Percentiles rank a stretch among this genome's conserved stretches.
These are phyloP conservation scores for Apiotrichum akiyoshidainum DNA, from an alignment of 1,284 basidiomycete genomes.

Conservation along the genomic window DNA sequence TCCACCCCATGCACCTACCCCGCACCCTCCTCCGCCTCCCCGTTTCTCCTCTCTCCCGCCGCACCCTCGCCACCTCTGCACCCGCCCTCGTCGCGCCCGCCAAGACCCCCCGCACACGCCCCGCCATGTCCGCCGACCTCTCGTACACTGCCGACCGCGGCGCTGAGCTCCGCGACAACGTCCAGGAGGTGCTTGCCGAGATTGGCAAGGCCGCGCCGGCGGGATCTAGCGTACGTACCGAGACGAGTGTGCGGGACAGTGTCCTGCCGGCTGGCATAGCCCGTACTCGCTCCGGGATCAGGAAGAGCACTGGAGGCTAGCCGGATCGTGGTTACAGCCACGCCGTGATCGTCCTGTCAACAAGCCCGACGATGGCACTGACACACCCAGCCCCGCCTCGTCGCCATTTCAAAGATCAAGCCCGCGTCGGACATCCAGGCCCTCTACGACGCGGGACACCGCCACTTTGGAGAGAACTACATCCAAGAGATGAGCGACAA, in stretches of 20 bases:
- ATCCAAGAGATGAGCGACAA: constrained; percentile 94
- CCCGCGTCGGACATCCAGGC: constrained; percentile 80
- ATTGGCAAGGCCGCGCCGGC: constrained; percentile 24
- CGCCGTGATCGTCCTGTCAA: too few species aligned
- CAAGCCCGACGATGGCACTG: not conserved
- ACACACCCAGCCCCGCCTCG: constrained; percentile 57
- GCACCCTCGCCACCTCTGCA: not conserved
- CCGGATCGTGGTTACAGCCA: too few species aligned
- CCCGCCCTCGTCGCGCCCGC: not conserved
- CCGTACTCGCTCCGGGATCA: too few species aligned
- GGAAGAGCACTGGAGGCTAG: too few species aligned
- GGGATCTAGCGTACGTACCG: constrained; percentile 6
- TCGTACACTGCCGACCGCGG: constrained; percentile 44
- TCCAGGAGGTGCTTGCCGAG: constrained; percentile 46
- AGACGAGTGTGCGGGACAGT: not conserved
- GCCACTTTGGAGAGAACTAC: constrained; percentile 97
- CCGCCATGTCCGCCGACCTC: constrained; percentile 19
- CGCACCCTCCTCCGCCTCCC: too few species aligned
- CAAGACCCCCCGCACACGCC: not conserved
- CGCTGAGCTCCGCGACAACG: constrained; percentile 49
- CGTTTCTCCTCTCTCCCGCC: not conserved
- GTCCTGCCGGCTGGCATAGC: not conserved
- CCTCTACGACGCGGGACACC: constrained; percentile 73
- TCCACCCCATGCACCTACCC: not conserved
- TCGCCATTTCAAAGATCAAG: constrained; percentile 94